A percentile compares a stretch with the other conserved stretches of the same genome.
phyloP scores from a whole-genome alignment of 441 rosid species.

The Monsonia emarginata region DNA sequence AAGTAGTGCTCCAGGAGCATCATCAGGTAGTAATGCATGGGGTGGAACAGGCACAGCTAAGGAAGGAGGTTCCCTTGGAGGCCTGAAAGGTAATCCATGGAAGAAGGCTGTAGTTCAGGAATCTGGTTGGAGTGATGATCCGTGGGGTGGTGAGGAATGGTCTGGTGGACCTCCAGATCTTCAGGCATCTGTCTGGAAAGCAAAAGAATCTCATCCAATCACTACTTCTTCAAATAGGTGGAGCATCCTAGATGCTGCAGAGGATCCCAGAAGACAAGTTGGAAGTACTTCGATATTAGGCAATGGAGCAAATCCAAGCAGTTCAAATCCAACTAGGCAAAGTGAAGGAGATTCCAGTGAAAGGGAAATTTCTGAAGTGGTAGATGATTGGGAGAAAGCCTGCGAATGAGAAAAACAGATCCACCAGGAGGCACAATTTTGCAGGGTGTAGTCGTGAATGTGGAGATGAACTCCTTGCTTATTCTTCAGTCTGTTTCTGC shows the following conservation, averaged over 20 bases:
- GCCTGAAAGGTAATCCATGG: constrained; percentile 61
- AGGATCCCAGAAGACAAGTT: constrained; percentile 23
- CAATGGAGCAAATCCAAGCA: constrained; percentile 23
- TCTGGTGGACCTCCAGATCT: constrained; percentile 36
- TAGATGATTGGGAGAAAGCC: constrained; percentile 91
- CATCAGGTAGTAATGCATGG: constrained; percentile 51
- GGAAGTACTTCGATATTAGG: constrained; percentile 16
- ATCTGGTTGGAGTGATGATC: constrained; percentile 43
- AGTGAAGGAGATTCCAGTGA: constrained; percentile 25
- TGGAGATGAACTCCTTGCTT: background rate
- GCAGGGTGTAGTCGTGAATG: background rate
- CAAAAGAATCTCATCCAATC: constrained; percentile 46
- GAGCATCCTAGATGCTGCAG: constrained; percentile 59
- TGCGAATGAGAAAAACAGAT: constrained; percentile 32
- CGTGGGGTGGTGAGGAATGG: constrained; percentile 71
- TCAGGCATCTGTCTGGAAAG: constrained; percentile 47
- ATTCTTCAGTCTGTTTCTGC: background rate
- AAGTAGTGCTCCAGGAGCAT: constrained; percentile 26
- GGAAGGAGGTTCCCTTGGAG: constrained; percentile 31
- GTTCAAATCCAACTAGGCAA: constrained; percentile 20
- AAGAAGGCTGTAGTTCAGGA: constrained; percentile 71
- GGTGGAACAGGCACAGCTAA: constrained; percentile 36
- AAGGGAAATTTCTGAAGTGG: constrained; percentile 45
- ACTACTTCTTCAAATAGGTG: constrained; percentile 57
- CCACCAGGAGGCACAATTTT: background rate